Base-by-base conservation (phyloP, 2,329 filamentous ascomycete genomes). In the Xylariaceae sp. region DNA sequence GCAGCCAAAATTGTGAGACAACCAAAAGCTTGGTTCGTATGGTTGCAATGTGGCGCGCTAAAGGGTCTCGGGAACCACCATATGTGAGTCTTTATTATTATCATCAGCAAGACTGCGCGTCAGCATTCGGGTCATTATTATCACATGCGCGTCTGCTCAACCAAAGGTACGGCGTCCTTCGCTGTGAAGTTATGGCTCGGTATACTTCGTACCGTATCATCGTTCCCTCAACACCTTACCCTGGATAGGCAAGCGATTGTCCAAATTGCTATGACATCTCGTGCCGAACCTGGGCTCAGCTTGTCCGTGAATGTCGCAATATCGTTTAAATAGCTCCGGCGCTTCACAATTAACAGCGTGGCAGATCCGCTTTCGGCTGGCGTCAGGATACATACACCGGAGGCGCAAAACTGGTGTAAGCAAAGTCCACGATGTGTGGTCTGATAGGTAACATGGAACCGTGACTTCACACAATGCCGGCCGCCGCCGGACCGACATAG, bases 31-130 rank as follows among this genome's bases (percentile, higher is more conserved):
- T 1, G 34, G 34, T 7, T 9, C 13, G 13, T 13, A 42, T n/a
- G 53, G 42, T 37, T 58, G 55, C 58, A 64, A 50, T 64, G 57
- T 60, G 60, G 23, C 60, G 60, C n/a, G 55, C 55, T 18, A 53
- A 53, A 10, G 13, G 9, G 39, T 48, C 42, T 53, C 57, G 60
- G 57, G n/a, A 53, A 39, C 59, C 10, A 51, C 45, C 62, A 62
- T 64, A 52, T 62, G 53, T 45, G 35, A 52, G 62, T 57, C 23
- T 30, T 30, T 30, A 5, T 30, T 30, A 64, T 62, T 64, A 18
- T 50, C 17, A 56, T 39, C 34, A 53, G 47, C 54, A 44, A 60
- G 53, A 42, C 52, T 57, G 9, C 55, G 34, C 23, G 39, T 30
- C 44, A 49, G 51, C 37, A 49, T 18, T 47, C 42, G 35, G 52